Evolutionary conservation across 768 basidiomycete species (phyloP), one percentile per base, ranked within the genome.

Genomic region (Flagelloscypha sp.): DNA sequence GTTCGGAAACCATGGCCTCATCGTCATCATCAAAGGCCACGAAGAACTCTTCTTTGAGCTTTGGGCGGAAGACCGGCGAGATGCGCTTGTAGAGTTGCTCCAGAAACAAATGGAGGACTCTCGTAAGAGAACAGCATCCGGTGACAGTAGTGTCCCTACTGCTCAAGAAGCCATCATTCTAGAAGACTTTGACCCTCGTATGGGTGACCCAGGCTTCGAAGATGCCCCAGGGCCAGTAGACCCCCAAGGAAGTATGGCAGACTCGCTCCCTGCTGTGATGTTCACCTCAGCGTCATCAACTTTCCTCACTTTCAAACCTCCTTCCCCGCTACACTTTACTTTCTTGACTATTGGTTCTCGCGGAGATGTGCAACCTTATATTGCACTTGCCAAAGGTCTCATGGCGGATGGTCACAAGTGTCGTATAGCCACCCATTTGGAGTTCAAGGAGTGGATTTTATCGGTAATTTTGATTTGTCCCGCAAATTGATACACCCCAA

Each of bases 21-120:
- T 86, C 23, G 67, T 98, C 37, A 81, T 97, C 36, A 78, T 99
- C 47, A 87, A 84, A 49, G 94, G 94, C 1, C 90, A 98, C 52
- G 94, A 99, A 59, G 94, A 99, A 54, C 67, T 98, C 7, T 99
- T 99, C 66, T 84, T 98, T 48, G 95, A 99, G 58, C 94, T 99
- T 53, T 67, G 71, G 27, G 77, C 80, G 13, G 74, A 82, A 38
- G 81, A 86, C 36, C 79, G 86, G 43, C 76, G 94, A 16, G 70
- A 81, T 43, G 77, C 79, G 1, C 92, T 93, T 49, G 72, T 84
- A 13, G 55, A 55, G 9, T 64, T 93, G 13, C 62, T 99, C 29
- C 78, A 92, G 45, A 68, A 70, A 17, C 87, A 90, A 53, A 73
- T 93, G 53, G 92, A 97, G 34, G 74, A 76, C 30, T 64, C 77